These are phyloP conservation scores for Jacaranda mimosifolia DNA, from an alignment of 257 asterid genomes.

Conservation along the genomic window DNA sequence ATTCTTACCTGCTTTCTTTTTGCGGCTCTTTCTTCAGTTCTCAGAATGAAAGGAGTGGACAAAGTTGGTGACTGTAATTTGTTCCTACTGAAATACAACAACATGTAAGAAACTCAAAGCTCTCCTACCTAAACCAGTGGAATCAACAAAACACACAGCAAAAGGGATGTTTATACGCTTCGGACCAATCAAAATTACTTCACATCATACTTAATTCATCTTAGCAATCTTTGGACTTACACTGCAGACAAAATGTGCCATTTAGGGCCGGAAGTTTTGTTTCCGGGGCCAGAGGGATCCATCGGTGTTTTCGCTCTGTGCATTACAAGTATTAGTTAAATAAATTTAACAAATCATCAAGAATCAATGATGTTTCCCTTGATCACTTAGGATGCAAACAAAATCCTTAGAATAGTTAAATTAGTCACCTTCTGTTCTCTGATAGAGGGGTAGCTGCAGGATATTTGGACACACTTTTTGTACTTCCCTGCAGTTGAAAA, in stretches of 20 bases:
- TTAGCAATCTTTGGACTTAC: constrained; percentile 54
- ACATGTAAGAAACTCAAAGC: constrained; percentile 20
- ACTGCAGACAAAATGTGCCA: constrained; percentile 84
- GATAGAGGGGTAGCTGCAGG: constrained; percentile 64
- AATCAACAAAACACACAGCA: neutral
- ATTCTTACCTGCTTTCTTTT: constrained; percentile 86
- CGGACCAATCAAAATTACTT: neutral
- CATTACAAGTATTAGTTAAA: constrained; percentile 16
- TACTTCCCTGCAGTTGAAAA: constrained; percentile 49
- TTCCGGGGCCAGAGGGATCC: constrained; percentile 58
- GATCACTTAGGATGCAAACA: neutral
- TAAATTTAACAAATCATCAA: neutral
- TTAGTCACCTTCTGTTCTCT: constrained; percentile 59
- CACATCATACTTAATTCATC: no score
- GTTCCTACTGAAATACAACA: constrained; percentile 62
- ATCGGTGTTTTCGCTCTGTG: constrained; percentile 71
- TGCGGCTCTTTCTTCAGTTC: constrained; percentile 98
- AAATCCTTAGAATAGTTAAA: constrained; percentile 8
- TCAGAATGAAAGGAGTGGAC: constrained; percentile 74
- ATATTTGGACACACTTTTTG: constrained; percentile 47
- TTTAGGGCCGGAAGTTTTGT: constrained; percentile 77
- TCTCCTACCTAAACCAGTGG: neutral
- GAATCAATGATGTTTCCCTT: neutral
- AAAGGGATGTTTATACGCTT: neutral
- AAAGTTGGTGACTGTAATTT: constrained; percentile 74